A percentile compares a stretch with the other conserved stretches of the same genome.
Evolutionary conservation across 2,329 filamentous ascomycete genomes (phyloP).

Genomic region (Fusarium clavum): DNA sequence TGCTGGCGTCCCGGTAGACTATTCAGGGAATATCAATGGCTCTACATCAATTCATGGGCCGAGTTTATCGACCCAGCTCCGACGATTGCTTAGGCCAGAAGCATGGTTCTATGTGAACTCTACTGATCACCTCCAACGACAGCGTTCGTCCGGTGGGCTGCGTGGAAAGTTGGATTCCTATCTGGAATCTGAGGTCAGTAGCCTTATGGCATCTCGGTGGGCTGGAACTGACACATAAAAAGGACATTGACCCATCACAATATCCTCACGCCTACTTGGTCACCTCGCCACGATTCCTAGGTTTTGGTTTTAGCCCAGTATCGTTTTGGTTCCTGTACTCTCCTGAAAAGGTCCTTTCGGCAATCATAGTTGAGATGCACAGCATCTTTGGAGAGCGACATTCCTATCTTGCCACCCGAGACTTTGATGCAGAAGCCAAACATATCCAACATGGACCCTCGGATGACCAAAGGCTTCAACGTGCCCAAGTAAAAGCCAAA

Average conservation of each 20-base stretch:
- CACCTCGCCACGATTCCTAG: constrained; percentile 75
- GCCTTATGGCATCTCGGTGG: not conserved
- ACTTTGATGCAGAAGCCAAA: constrained; percentile 42
- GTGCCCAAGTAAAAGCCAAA: constrained; percentile 56
- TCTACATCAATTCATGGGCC: constrained; percentile 63
- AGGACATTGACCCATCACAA: constrained; percentile 68
- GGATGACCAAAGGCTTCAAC: constrained; percentile 1
- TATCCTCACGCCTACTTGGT: constrained; percentile 78
- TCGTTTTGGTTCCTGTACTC: constrained; percentile 86
- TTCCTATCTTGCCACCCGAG: constrained; percentile 47
- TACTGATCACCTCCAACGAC: constrained; percentile 70
- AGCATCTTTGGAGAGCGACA: constrained; percentile 80
- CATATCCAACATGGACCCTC: constrained; percentile 5
- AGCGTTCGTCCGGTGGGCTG: constrained; percentile 63
- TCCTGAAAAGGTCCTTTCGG: constrained; percentile 64
- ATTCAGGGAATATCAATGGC: constrained; percentile 64
- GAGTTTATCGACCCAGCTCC: constrained; percentile 34
- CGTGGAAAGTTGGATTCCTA: constrained; percentile 72
- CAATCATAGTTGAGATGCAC: constrained; percentile 79
- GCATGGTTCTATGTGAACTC: constrained; percentile 71
- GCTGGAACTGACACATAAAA: constrained; percentile 31
- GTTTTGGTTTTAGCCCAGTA: constrained; percentile 79
- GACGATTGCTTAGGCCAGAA: constrained; percentile 48
- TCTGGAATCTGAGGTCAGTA: constrained; percentile 66
- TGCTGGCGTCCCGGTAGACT: constrained; percentile 75